Base-by-base conservation (phyloP, 441 rosid genomes). In the Gossypium lobatum region DNA sequence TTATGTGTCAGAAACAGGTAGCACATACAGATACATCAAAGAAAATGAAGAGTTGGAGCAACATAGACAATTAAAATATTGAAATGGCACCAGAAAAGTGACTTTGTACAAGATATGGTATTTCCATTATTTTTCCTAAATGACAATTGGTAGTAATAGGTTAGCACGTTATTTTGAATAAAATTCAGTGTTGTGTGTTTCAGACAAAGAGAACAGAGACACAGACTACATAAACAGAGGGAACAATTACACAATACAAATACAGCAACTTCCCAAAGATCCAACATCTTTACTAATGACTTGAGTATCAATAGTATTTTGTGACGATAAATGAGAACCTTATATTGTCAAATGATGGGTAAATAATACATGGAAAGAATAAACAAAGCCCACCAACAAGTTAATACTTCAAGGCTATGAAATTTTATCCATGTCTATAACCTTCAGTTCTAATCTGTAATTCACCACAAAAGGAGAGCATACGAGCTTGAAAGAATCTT, bases 401-500 rank as follows among this genome's bases (percentile, higher is more conserved):
- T 52, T 4, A 69, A 69, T 17, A 21, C 73, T 69, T 68, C 72
- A 26, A 52, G 21, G 23, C 46, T 52, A 68, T 26, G 10, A 50
- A 68, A 17, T 26, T 52, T 16, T 11, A 13, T 55, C 46, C 72
- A n/a, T 11, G 13, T 25, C 18, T 7, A 23, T 48, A n/a, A 3
- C 21, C 42, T 67, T n/a, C 26, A n/a, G 6, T 25, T 68, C 46
- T 17, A 9, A 28, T 25, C 25, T 14, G 16, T 50, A 53, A 28
- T 28, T 68, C 72, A 37, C 72, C 42, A 72, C 8, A 34, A 60
- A 58, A 42, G 54, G 26, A 72, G 34, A 23, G 46, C 59, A 17
- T 59, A 61, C 25, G 25, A 46, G 59, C 59, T 61, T 20, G 31
- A 46, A 37, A 70, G 42, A 54, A 68, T 42, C 60, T 74, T 84